Evolutionary conservation across 2,329 filamentous ascomycete genomes (phyloP), one percentile per base, ranked within the genome.

Genomic region (Dryadomyces quercivorus): DNA sequence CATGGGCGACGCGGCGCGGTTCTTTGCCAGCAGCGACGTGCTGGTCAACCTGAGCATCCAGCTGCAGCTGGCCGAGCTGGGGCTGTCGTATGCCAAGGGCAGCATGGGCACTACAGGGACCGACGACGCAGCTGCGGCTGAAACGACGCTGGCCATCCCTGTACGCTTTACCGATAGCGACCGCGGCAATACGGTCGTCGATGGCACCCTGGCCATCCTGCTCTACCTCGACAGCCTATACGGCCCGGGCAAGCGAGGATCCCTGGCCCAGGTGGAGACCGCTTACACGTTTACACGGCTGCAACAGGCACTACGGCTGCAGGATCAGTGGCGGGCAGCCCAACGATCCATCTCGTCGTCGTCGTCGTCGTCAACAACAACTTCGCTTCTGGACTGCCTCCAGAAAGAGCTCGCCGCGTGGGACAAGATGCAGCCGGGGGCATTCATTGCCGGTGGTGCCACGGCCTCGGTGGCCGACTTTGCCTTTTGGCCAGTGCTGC

Each of bases 211-310:
- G 1, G 74, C 73, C 38, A 76, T 82, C 56, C 70, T 84, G 70
- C 63, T 79, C 10, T 84, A 88, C 56, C 69, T 87, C 1, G 78
- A 86, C 56, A 71, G 76, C 2, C 67, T 72, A 13, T 73, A 81
- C 57, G 71, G 72, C 1, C 56, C 59, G 0, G 59, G 61, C n/a
- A 65, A 63, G 52, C 52, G 60, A 43, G 62, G 58, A 2, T 44
- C 57, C 3, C 54, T 59, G 12, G 8, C 43, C 1, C 10, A 5
- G 8, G 22, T 60, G 5, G 64, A 69, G 18, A 61, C 72, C 4
- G 74, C 70, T 1, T 63, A 59, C 51, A 62, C 64, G 49, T 68
- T 70, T 54, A 70, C 65, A 3, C 65, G 70, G 43, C 72, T 80
- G 59, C 70, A 77, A 55, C 59, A 67, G 53, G 72, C 65, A 1